Evolutionary conservation across 2,329 filamentous ascomycete species (phyloP), one percentile per base, ranked within the genome.

Genomic region (Chrysoporthe puriensis): DNA sequence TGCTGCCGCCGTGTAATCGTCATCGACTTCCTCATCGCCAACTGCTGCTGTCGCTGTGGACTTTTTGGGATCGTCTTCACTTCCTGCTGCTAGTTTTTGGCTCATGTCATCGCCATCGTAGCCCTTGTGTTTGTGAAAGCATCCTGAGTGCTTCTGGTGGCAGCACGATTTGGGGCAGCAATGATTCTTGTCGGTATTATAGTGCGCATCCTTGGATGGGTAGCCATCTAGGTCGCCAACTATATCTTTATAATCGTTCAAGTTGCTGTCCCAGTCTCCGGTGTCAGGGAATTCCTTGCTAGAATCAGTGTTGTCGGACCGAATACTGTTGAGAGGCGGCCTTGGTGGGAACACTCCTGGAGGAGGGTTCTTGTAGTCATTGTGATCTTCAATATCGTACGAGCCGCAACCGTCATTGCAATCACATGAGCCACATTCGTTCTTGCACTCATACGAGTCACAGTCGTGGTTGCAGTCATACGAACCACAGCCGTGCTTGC

Each of bases 261-360:
- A 42, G 57, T 60, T 26, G 42, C 1, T 43, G 6, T 42, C 4
- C 57, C 14, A 21, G 7, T 21, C n/a, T 43, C n/a, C 8, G 8
- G 1, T 44, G 26, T 7, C 2, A 14, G 8, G 21, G 6, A 8
- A n/a, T 8, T 13, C 21, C 11, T 42, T 26, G 13, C 2, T 18
- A 6, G n/a, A 11, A 4, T 11, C 4, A 42, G 34, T 40, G 16
- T 40, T n/a, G 16, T 57, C n/a, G 14, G 32, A 14, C 3, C 40
- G 9, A 8, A 14, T 57, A 32, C n/a, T 18, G 26, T 56, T 56
- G n/a, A 26, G 52, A 36, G 32, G 34, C 11, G 54, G 54, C 16
- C 18, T 66, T 48, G 64, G 64, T 42, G 64, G 64, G 26, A 66
- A 66, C 26, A 57, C 46, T 18, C 64, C 64, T 13, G 64, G 59